Evolutionary conservation across 805 yeast genomes (phyloP).

Genomic region (Myxozyma geophila): DNA sequence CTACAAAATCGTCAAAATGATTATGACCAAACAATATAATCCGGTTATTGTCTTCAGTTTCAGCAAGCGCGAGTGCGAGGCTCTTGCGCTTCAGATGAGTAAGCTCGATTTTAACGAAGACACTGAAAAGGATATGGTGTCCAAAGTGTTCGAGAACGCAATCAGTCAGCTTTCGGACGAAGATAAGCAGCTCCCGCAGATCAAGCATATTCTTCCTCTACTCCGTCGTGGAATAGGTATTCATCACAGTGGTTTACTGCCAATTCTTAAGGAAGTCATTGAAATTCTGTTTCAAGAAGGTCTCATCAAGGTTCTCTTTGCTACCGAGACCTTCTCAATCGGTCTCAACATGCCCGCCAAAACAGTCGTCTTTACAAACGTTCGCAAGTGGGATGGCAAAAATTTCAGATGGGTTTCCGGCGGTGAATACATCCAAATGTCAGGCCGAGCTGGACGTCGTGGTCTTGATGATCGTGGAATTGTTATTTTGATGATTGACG

Average conservation of each 20-base stretch:
- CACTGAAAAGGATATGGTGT: conserved; percentile 88
- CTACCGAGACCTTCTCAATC: conserved; percentile 97
- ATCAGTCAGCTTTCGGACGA: conserved; percentile 83
- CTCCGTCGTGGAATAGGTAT: conserved; percentile 96
- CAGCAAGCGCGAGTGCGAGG: conserved; percentile 95
- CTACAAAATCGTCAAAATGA: conserved; percentile 91
- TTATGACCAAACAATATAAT: conserved; percentile 92
- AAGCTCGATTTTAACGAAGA: conserved; percentile 92
- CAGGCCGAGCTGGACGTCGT: conserved; percentile 99
- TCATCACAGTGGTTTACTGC: conserved; percentile 95
- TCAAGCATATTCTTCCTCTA: conserved; percentile 85
- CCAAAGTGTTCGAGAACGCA: conserved; percentile 90
- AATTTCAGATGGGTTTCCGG: conserved; percentile 99
- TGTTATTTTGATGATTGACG: conserved; percentile 99
- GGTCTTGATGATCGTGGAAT: conserved; percentile 99
- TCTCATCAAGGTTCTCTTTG: conserved; percentile 87
- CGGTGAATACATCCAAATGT: conserved; percentile 99
- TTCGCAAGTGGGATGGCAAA: conserved; percentile 97
- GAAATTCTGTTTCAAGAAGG: conserved; percentile 98
- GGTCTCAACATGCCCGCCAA: conserved; percentile 99
- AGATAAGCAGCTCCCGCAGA: conserved; percentile 92
- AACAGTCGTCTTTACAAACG: conserved; percentile 96
- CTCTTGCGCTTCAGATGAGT: conserved; percentile 91
- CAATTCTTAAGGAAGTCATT: conserved; percentile 90
- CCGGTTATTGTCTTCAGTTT: conserved; percentile 99